Evolutionary conservation across 1,284 basidiomycete genomes (phyloP).

Genomic region (Trametes versicolor): DNA sequence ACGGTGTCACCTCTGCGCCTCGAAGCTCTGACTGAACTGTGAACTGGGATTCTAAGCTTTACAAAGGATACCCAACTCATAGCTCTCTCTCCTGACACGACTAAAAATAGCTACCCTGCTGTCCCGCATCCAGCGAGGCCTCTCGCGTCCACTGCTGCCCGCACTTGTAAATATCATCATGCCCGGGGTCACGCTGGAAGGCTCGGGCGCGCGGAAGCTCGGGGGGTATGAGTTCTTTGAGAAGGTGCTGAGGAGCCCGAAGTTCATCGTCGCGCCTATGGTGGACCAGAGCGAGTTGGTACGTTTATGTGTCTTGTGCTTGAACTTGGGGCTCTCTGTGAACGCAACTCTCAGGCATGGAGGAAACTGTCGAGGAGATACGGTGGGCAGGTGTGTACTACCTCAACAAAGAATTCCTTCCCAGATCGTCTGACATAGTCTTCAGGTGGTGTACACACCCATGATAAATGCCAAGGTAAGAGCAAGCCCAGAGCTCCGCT

Average conservation of each 20-base stretch:
- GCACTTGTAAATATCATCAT: conserved; percentile 35
- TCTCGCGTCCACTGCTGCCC: conserved; percentile 26
- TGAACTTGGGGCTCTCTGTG: not conserved
- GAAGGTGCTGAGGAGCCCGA: conserved; percentile 82
- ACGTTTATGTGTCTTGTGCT: conserved; percentile 43
- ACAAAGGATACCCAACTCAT: not conserved
- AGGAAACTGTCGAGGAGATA: conserved; percentile 89
- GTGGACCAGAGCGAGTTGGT: conserved; percentile 97
- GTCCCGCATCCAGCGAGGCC: conserved; percentile 21
- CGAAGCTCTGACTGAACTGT: not conserved
- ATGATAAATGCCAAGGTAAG: conserved; percentile 95
- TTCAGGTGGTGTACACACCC: conserved; percentile 88
- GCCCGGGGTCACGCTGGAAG: conserved; percentile 36
- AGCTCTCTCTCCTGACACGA: not conserved
- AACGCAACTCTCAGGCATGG: conserved; percentile 73
- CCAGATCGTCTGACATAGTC: not conserved
- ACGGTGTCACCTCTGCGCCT: too few relatives aligned
- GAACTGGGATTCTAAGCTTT: not conserved
- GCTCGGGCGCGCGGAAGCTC: conserved; percentile 57
- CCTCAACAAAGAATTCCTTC: not conserved
- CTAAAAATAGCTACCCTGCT: conserved; percentile 26
- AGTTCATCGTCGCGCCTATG: conserved; percentile 95
- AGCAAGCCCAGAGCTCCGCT: too few relatives aligned
- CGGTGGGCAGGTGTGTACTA: conserved; percentile 69
- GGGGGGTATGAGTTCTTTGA: conserved; percentile 86